Evolutionary conservation across 2,329 filamentous ascomycete species (phyloP).

Genomic region (Colletotrichum gloeosporioides): DNA sequence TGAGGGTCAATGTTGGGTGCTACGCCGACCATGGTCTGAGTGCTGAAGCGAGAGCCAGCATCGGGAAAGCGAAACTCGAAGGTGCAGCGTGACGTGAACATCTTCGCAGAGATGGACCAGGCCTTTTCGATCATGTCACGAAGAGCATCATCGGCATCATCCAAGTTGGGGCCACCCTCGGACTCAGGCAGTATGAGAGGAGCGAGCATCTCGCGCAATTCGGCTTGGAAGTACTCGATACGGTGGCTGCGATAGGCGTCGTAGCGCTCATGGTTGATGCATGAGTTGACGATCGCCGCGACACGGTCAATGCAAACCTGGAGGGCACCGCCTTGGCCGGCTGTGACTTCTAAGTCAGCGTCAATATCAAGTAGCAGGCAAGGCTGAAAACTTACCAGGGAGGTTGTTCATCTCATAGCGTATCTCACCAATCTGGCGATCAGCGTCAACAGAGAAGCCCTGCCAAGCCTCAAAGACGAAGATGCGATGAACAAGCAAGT

Average conservation of each 20-base stretch:
- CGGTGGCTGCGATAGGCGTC: constrained; percentile 23
- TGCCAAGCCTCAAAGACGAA: constrained; percentile 45
- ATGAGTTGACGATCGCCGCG: constrained; percentile 39
- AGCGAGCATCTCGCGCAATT: constrained; percentile 46
- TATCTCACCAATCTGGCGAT: constrained; percentile 35
- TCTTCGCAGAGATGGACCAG: constrained; percentile 51
- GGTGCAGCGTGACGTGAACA: constrained; percentile 49
- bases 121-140: constrained; percentile 44
- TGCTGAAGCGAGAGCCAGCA: constrained; percentile 52
- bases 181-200: constrained; percentile 43
- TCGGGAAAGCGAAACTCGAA: constrained; percentile 58
- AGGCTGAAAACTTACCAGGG: constrained; percentile 32
- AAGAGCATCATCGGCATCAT: constrained; percentile 47
- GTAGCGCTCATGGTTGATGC: constrained; percentile 38
- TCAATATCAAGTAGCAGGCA: neutral
- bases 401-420: constrained; percentile 40
- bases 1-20: constrained; percentile 46
- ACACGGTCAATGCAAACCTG: constrained; percentile 46
- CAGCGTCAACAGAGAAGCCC: constrained; percentile 39
- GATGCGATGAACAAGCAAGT: constrained; percentile 46
- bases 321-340: constrained; percentile 17
- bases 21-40: constrained; percentile 52
- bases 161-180: constrained; percentile 27
- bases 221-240: constrained; percentile 40
- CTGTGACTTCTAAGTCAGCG: neutral